Evolutionary conservation across 495 filamentous ascomycete genomes (phyloP), one percentile per base, ranked within the genome.

Genomic region (Tirmania nivea): DNA sequence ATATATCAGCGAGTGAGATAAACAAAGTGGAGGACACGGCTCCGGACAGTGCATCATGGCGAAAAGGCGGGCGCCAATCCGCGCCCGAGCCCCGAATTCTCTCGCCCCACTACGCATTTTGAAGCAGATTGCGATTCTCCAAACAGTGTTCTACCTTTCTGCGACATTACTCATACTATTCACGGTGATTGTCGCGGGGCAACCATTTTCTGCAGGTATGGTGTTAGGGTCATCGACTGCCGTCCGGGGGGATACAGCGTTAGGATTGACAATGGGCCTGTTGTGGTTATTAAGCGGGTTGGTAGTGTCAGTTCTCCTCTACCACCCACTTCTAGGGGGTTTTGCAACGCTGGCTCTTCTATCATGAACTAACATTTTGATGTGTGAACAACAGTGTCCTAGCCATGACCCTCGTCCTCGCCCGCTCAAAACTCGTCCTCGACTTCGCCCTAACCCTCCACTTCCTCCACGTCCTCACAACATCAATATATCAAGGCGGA

Each of bases 371-470:
- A 37, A 52, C 50, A 48, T 52, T 9, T 37, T 49, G n/a, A 36
- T 31, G 7, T 11, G 47, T 31, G 10, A 19, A 57, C 35, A 54
- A 52, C 57, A 86, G 82, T 59, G 78, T 84, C 14, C 74, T 89
- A 34, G 79, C 82, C n/a, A 75, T 90, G 36, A 73, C 88, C 35
- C 66, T 86, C 51, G 70, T 94, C 55, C 77, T 94, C 57, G 80
- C 80, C 34, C 84, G 88, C 52, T 86, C 81, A 25, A 95, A 95
- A 63, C 78, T 94, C 36, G 80, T 95, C 35, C 83, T 83, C 56
- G 90, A 99, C 65, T 99, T 99, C 66, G 80, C 85, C 8, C 73
- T 95, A 20, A 93, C 90, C 1, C 75, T 90, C 21, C 86, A 94
- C 69, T 77, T 82, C 67, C 69, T 95, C 34, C 86, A 95, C 59